These are phyloP conservation scores for Boletellus ananiceps DNA, from an alignment of 768 basidiomycete species.

Conservation along the genomic window DNA sequence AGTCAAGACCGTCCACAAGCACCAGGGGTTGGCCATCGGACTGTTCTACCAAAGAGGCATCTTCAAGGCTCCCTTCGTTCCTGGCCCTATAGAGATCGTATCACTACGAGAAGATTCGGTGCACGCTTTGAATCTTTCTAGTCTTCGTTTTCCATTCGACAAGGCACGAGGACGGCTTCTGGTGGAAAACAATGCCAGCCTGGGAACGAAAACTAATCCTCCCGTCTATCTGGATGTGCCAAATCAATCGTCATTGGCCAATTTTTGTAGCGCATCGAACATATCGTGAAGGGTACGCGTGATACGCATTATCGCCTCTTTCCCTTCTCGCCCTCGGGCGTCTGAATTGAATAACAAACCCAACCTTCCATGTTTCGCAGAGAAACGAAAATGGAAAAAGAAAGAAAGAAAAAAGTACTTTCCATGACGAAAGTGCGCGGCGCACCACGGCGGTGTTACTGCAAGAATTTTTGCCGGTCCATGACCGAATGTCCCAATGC, in stretches of 20 bases:
- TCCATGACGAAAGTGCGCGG: background rate
- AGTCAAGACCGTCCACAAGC: background rate
- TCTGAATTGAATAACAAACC: background rate
- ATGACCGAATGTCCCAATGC: conserved; percentile 13
- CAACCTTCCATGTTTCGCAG: background rate
- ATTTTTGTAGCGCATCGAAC: conserved; percentile 2
- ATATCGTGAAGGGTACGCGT: background rate
- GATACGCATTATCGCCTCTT: conserved; percentile 23
- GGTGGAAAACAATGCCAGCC: conserved; percentile 8
- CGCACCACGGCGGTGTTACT: conserved; percentile 20
- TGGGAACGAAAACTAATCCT: conserved; percentile 10
- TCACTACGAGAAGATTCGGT: conserved; percentile 4
- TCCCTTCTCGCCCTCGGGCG: background rate
- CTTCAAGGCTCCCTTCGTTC: background rate
- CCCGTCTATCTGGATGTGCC: conserved; percentile 8
- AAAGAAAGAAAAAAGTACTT: background rate
- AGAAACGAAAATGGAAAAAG: background rate
- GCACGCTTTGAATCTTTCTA: conserved; percentile 4
- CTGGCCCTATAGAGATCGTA: conserved; percentile 1
- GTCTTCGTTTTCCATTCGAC: conserved; percentile 6
- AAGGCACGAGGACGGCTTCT: conserved; percentile 20
- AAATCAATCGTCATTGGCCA: conserved; percentile 7
- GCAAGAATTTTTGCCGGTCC: conserved; percentile 11
- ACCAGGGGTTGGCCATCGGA: background rate
- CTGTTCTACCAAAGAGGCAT: background rate